Percentiles rank a stretch among this genome's conserved stretches.
Evolutionary conservation across 1,284 basidiomycete species (phyloP).

Genomic region (Fomes fomentarius): DNA sequence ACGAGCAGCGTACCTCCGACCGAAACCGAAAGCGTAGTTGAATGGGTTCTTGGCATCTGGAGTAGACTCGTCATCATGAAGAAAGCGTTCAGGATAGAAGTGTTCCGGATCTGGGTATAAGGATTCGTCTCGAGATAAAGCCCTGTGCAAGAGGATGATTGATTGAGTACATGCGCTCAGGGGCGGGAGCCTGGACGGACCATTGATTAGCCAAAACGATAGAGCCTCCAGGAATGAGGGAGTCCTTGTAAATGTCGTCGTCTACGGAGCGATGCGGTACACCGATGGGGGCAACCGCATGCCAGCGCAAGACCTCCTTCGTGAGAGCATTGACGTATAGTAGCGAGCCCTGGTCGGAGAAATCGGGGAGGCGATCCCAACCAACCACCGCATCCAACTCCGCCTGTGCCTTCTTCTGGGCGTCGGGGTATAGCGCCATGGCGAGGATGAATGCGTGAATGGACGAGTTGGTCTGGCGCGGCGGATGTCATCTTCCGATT

Average conservation of each 20-base stretch:
- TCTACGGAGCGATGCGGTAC: slow-evolving; percentile 14
- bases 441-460: slow-evolving; percentile 31
- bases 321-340: slow-evolving; percentile 36
- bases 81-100: slow-evolving; percentile 18
- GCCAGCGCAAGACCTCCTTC: slow-evolving; percentile 39
- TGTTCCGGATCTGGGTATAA: slow-evolving; percentile 21
- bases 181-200: not conserved
- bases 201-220: slow-evolving; percentile 18
- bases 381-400: slow-evolving; percentile 38
- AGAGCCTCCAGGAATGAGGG: slow-evolving; percentile 12
- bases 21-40: slow-evolving; percentile 8
- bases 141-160: not conserved
- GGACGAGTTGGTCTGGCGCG: slow-evolving; percentile 13
- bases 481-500: not conserved
- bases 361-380: slow-evolving; percentile 31
- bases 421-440: slow-evolving; percentile 34
- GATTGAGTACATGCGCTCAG: not conserved
- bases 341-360: slow-evolving; percentile 31
- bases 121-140: slow-evolving; percentile 23
- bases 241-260: slow-evolving; percentile 18
- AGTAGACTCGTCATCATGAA: not conserved
- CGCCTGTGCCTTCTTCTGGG: slow-evolving; percentile 32
- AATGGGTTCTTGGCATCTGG: not conserved
- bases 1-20: slow-evolving; percentile 6
- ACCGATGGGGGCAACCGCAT: slow-evolving; percentile 21